Evolutionary conservation across 805 yeast genomes (phyloP), one percentile per base, ranked within the genome.

Genomic region (Torulaspora franciscae): DNA sequence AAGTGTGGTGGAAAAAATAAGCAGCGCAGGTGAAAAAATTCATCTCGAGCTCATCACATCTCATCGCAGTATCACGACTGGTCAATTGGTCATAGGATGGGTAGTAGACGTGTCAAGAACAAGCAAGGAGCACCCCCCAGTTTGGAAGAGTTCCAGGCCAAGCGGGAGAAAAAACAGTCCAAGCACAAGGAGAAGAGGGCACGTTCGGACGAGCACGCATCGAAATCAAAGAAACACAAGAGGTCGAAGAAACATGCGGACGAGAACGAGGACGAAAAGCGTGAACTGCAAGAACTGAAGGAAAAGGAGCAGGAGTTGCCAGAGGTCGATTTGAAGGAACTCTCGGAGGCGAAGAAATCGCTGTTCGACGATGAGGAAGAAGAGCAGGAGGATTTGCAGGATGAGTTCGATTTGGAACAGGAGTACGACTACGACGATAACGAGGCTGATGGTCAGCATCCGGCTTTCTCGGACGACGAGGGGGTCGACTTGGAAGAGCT

Each of bases 101-200:
- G 98, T 66, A 69, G 71, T 50, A 84, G 96, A 78, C 83, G 86
- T 73, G 86, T 87, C 47, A 88, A 84, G 68, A 84, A 87, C 59
- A 91, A 87, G 74, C 98, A 91, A 71, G 93, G 88, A 37, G 85
- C 77, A 47, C 98, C 98, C 55, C 96, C 96, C 28, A 64, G 89
- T 5, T 72, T 82, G 50, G 98, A 91, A 36, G 96, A 91, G 59
- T 82, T 90, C 65, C 79, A 79, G 54, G 74, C 75, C 49, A 77
- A 69, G 57, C 73, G 70, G 41, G 64, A 60, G 40, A 62, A 59
- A 49, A 66, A 62, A 44, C 65, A 61, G 47, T 65, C 65, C 47
- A 68, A 61, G 58, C 62, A 61, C 57, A 61, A 61, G 42, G 65
- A 66, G 45, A 52, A 55, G 51, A 55, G 52, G 38, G 27, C 43